Percentiles rank a stretch among this genome's conserved stretches.
Evolutionary conservation across 306 rosid genomes (phyloP).

Genomic region (Prunus dulcis): DNA sequence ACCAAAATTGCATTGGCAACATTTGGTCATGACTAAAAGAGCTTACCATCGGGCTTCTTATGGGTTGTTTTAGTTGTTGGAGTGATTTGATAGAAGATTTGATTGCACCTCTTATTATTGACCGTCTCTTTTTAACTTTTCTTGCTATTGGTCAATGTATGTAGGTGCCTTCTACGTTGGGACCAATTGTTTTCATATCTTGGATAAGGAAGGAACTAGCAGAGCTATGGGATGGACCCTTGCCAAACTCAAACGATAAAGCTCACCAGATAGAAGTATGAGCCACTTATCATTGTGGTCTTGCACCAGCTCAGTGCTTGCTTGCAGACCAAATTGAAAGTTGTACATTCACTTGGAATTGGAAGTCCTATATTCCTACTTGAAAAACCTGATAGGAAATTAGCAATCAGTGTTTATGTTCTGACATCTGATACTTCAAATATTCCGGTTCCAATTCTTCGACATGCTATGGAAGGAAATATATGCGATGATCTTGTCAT

Average conservation of each 20-base stretch:
- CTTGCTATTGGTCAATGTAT: conserved; percentile 30
- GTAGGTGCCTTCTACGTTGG: conserved; percentile 88
- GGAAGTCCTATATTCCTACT: conserved; percentile 28
- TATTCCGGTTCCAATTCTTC: neutral
- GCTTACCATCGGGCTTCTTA: neutral
- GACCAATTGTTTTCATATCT: conserved; percentile 70
- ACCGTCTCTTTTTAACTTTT: neutral
- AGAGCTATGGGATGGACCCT: conserved; percentile 88
- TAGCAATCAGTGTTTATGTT: conserved; percentile 28
- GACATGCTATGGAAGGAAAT: neutral
- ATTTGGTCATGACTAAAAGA: neutral
- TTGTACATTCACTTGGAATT: conserved; percentile 53
- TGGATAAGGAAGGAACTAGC: conserved; percentile 78
- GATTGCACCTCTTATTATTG: neutral
- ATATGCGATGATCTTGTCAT: neutral
- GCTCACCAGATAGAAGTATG: conserved; percentile 70
- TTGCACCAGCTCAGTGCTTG: conserved; percentile 5
- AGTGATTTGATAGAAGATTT: neutral
- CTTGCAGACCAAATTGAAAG: conserved; percentile 32
- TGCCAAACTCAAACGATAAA: conserved; percentile 55
- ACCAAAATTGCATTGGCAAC: neutral
- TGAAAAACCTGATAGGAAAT: conserved; percentile 20
- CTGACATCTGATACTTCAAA: conserved; percentile 12
- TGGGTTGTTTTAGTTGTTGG: neutral
- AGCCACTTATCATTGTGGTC: conserved; percentile 14